These are phyloP conservation scores for Omphalea diandra DNA, from an alignment of 441 rosid genomes.

Conservation along the genomic window DNA sequence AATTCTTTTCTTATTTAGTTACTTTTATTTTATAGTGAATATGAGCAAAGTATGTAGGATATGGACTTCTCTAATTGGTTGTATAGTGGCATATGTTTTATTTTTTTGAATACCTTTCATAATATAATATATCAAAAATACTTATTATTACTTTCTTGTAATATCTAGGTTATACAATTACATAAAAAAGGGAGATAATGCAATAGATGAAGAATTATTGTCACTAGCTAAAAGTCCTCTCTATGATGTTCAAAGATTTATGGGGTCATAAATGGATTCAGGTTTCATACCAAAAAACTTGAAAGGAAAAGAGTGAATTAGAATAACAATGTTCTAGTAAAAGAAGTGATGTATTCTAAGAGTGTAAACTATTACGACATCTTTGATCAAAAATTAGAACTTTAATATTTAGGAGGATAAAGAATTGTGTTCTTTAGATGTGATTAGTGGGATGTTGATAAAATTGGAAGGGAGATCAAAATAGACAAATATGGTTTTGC, in stretches of 20 bases:
- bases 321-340: background rate
- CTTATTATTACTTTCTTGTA: background rate
- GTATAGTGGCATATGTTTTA: no score
- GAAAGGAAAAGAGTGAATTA: background rate
- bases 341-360: background rate
- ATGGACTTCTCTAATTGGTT: no score
- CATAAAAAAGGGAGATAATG: background rate
- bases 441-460: background rate
- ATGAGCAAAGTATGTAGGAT: no score
- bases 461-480: background rate
- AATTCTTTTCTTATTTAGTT: no score
- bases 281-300: background rate
- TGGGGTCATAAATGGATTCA: background rate
- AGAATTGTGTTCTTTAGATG: background rate
- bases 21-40: no score
- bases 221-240: background rate
- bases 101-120: no score
- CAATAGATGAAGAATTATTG: background rate
- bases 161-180: background rate
- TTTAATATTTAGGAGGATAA: background rate
- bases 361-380: background rate
- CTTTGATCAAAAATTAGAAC: background rate
- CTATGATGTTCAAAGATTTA: background rate
- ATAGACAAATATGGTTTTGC: background rate
- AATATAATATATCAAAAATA: no score